Conservation (phyloP, 495 filamentous ascomycete genomes). For the Mycothermus thermophilus region DNA sequence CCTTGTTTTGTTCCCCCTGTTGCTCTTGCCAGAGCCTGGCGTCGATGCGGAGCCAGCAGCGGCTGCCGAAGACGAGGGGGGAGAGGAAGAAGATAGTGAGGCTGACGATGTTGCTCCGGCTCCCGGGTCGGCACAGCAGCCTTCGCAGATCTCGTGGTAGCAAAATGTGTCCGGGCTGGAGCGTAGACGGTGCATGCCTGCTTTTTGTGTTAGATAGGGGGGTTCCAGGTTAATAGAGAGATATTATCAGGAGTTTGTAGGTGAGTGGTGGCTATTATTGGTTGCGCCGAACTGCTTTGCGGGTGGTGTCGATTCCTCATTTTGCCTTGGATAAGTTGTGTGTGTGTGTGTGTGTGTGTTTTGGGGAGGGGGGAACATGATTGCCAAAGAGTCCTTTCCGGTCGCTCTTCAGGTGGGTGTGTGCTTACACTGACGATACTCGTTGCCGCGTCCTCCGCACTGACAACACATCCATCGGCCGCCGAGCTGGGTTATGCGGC, state of each 20-base stretch:
- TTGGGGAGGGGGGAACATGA: too few relatives aligned
- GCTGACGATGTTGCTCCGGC: not conserved
- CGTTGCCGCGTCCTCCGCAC: slow-evolving; percentile 28
- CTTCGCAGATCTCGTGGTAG: slow-evolving; percentile 19
- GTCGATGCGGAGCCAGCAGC: too few relatives aligned
- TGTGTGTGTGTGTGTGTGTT: too few relatives aligned
- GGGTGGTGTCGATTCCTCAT: too few relatives aligned
- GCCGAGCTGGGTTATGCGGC: slow-evolving; percentile 28
- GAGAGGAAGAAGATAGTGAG: not conserved
- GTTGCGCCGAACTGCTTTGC: too few relatives aligned
- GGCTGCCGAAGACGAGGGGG: not conserved
- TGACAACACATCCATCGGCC: slow-evolving; percentile 32
- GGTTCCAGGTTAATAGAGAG: too few relatives aligned
- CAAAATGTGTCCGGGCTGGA: slow-evolving; percentile 34
- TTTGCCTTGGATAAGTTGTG: too few relatives aligned
- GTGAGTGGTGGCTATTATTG: too few relatives aligned
- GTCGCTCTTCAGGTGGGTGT: too few relatives aligned
- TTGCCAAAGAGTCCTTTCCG: too few relatives aligned
- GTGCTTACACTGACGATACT: slow-evolving; percentile 23
- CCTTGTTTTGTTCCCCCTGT: not conserved
- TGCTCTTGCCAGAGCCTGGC: not conserved
- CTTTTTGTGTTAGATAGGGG: too few relatives aligned
- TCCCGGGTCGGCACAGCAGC: slow-evolving; percentile 12
- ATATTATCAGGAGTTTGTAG: too few relatives aligned
- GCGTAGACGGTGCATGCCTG: slow-evolving; percentile 19